Conservation (phyloP, 1,139 yeast genomes). For the Suhomyces coccinellae region DNA sequence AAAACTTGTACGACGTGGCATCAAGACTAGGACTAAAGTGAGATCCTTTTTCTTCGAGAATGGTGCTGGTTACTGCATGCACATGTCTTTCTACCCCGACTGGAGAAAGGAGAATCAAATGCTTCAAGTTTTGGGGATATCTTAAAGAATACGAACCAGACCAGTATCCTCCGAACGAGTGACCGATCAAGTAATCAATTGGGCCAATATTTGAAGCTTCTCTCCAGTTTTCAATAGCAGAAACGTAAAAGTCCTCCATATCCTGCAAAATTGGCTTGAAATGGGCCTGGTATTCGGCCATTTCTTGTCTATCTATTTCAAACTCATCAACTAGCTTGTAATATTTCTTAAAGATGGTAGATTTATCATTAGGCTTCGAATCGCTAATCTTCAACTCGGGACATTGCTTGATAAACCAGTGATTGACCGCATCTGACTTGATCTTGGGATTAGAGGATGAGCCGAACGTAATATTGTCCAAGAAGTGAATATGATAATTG, state of each 20-base stretch:
- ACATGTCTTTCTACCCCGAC: slow-evolving; percentile 84
- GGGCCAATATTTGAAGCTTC: slow-evolving; percentile 27
- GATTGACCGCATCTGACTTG: slow-evolving; percentile 42
- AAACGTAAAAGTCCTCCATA: slow-evolving; percentile 38
- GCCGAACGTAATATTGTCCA: slow-evolving; percentile 88
- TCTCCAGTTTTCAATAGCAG: slow-evolving; percentile 45
- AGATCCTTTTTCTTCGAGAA: slow-evolving; percentile 12
- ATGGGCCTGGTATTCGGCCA: slow-evolving; percentile 32
- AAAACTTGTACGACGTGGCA: slow-evolving; percentile 37
- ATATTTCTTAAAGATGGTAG: slow-evolving; percentile 40
- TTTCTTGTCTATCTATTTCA: slow-evolving; percentile 29
- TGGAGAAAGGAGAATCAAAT: slow-evolving; percentile 78
- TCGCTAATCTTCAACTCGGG: slow-evolving; percentile 36
- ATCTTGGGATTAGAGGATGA: slow-evolving; percentile 65
- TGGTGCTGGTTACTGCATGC: slow-evolving; percentile 54
- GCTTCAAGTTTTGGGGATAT: slow-evolving; percentile 59
- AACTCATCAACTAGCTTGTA: slow-evolving; percentile 43
- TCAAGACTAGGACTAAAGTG: slow-evolving; percentile 36
- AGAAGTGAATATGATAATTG: slow-evolving; percentile 60
- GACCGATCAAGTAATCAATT: slow-evolving; percentile 47
- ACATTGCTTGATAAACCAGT: slow-evolving; percentile 30
- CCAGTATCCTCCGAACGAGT: slow-evolving; percentile 52
- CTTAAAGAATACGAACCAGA: slow-evolving; percentile 41
- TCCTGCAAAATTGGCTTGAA: slow-evolving; percentile 45
- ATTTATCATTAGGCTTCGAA: slow-evolving; percentile 29